Evolutionary conservation across 345 rosid species (phyloP).

Genomic region (Limnanthes douglasii): DNA sequence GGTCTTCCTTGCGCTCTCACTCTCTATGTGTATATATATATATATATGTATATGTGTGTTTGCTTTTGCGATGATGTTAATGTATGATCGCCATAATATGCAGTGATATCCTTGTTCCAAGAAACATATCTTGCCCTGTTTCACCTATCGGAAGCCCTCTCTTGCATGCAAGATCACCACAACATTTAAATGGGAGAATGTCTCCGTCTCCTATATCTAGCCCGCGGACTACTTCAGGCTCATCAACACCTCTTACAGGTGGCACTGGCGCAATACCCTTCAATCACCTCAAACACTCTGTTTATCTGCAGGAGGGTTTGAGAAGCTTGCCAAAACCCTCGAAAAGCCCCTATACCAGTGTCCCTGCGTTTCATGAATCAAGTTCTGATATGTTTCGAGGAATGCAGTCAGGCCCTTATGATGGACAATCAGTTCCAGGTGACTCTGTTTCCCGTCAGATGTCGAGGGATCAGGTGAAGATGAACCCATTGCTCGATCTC

Average conservation of each 20-base stretch:
- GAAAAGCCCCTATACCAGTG: slow-evolving; percentile 16
- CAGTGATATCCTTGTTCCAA: slow-evolving; percentile 32
- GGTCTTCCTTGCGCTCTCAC: slow-evolving; percentile 22
- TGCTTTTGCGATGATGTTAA: no score
- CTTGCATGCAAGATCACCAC: slow-evolving; percentile 38
- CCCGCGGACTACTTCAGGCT: slow-evolving; percentile 44
- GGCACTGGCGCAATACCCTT: slow-evolving; percentile 47
- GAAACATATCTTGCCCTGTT: slow-evolving; percentile 47
- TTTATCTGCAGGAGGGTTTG: slow-evolving; percentile 30
- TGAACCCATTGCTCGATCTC: slow-evolving; percentile 26
- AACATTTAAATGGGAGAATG: slow-evolving; percentile 34
- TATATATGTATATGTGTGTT: neutral
- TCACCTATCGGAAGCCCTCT: slow-evolving; percentile 55
- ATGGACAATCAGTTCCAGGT: slow-evolving; percentile 40
- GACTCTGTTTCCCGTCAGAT: slow-evolving; percentile 44
- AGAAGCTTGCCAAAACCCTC: slow-evolving; percentile 23
- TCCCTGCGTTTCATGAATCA: slow-evolving; percentile 22
- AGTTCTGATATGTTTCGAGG: slow-evolving; percentile 29
- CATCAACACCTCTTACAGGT: slow-evolving; percentile 51
- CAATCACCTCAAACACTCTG: slow-evolving; percentile 30
- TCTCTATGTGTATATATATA: neutral
- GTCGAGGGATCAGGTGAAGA: slow-evolving; percentile 26
- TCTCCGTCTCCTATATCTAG: slow-evolving; percentile 59
- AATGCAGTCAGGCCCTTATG: slow-evolving; percentile 22
- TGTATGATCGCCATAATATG: no score